Evolutionary conservation across 768 basidiomycete genomes (phyloP), one percentile per base, ranked within the genome.

Genomic region (Lentinula sp.): DNA sequence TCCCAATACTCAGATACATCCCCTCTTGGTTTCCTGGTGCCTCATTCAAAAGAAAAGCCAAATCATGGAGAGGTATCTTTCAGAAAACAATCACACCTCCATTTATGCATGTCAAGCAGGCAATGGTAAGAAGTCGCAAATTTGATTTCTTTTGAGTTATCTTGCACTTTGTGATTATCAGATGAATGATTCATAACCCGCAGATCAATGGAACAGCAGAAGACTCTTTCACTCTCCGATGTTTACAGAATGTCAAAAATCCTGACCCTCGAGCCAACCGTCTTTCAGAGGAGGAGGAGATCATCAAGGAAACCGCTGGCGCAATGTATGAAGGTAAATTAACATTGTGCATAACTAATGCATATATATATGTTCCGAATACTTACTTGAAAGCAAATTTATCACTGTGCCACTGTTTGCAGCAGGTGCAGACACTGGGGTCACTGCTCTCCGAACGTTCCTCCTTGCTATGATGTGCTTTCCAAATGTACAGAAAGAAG

Each of bases 21-120:
- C 60, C 60, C 18, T 42, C 23, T 18, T 61, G 53, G 60, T 40
- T 54, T 10, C 60, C 60, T 16, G 60, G 60, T 15, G 60, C 60
- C 5, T 49, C 34, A 2, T 54, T 53, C 51, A 43, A 61, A 35
- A 18, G 28, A 39, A 49, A 46, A 52, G 59, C 59, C 0, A 42
- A 28, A 16, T 32, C 11, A 2, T 60, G 59, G 59, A 8, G 39
- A 16, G 48, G 35, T 0, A 40, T 52, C 23, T 32, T 15, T 10
- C 4, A 32, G 3, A 18, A 32, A n/a, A 23, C 48, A 40, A 39
- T 60, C 11, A 52, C 18, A 15, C 45, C 45, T 39, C 59, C 49
- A 7, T 60, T 60, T 18, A 18, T 48, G 16, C 37, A 21, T 7
- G 49, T 49, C 13, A 58, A 58, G 21, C 18, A 49, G 5, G 45